phyloP scores from a whole-genome alignment of 2,329 filamentous ascomycete genomes.

The Penicillium polonicum region DNA sequence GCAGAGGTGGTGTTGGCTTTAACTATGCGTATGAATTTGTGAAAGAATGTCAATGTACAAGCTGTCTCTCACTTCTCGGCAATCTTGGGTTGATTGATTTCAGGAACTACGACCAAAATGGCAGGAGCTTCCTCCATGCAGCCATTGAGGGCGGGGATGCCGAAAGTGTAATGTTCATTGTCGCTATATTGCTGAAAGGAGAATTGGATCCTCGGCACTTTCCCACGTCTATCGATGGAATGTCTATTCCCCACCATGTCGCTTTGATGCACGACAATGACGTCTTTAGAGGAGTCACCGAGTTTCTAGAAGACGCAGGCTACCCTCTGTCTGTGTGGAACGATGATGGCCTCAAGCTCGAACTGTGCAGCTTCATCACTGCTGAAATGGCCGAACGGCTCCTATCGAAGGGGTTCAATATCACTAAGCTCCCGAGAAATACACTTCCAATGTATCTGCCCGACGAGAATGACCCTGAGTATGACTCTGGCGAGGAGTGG shows the following conservation, averaged over 20 bases:
- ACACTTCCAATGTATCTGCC: constrained; percentile 2
- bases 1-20: background rate
- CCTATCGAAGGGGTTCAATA: constrained; percentile 4
- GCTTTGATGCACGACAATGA: background rate
- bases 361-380: constrained; percentile 2
- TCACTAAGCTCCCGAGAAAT: constrained; percentile 2
- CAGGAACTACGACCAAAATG: background rate
- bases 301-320: background rate
- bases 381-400: background rate
- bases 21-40: background rate
- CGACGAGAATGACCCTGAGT: background rate
- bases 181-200: background rate
- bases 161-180: background rate
- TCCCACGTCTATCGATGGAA: constrained; percentile 1
- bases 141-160: background rate
- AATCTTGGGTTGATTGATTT: background rate
- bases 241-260: constrained; percentile 7
- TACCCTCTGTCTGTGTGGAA: constrained; percentile 3
- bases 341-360: constrained; percentile 3
- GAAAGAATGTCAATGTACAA: background rate
- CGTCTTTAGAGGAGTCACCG: background rate
- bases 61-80: background rate
- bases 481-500: background rate
- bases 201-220: background rate
- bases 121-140: constrained; percentile 1